A percentile compares a stretch with the other conserved stretches of the same genome.
phyloP scores from a whole-genome alignment of 1,139 yeast genomes.

The Yamadazyma mexicana region DNA sequence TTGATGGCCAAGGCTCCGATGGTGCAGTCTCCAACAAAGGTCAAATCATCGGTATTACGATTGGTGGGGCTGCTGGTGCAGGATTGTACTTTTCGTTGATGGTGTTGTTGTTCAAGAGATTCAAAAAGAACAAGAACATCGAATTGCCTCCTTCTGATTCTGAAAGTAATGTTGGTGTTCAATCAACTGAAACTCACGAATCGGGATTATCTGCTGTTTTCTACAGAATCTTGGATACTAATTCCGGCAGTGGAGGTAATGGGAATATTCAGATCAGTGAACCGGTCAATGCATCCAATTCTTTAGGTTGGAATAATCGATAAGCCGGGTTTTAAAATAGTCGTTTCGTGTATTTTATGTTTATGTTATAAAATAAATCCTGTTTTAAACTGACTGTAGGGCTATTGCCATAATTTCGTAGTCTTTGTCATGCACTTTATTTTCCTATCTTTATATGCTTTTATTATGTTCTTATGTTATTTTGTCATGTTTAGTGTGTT shows the following conservation, averaged over 20 bases:
- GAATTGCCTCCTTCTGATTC: conserved; percentile 46
- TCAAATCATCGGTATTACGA: conserved; percentile 56
- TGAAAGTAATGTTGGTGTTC: conserved; percentile 37
- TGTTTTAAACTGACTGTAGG: too few relatives aligned
- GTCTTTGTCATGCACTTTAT: too few relatives aligned
- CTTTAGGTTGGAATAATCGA: conserved; percentile 42
- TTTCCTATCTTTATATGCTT: too few relatives aligned
- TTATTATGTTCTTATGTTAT: too few relatives aligned
- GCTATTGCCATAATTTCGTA: too few relatives aligned
- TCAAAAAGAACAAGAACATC: conserved; percentile 34
- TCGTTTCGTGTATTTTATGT: conserved; percentile 7
- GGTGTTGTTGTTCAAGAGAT: conserved; percentile 42
- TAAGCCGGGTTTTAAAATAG: not conserved
- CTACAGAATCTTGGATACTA: conserved; percentile 26
- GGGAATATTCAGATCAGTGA: conserved; percentile 36
- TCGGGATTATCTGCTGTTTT: conserved; percentile 34
- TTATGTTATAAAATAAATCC: conserved; percentile 1
- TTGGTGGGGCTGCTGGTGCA: conserved; percentile 72
- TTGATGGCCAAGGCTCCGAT: conserved; percentile 26
- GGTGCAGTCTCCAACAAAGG: conserved; percentile 29
- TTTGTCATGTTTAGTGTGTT: too few relatives aligned
- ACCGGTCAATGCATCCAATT: conserved; percentile 48
- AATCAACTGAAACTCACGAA: conserved; percentile 15
- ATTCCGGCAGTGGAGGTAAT: conserved; percentile 18
- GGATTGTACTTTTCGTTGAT: conserved; percentile 55